phyloP scores from a whole-genome alignment of 2,329 filamentous ascomycete genomes.

The Clarireedia homoeocarpa region DNA sequence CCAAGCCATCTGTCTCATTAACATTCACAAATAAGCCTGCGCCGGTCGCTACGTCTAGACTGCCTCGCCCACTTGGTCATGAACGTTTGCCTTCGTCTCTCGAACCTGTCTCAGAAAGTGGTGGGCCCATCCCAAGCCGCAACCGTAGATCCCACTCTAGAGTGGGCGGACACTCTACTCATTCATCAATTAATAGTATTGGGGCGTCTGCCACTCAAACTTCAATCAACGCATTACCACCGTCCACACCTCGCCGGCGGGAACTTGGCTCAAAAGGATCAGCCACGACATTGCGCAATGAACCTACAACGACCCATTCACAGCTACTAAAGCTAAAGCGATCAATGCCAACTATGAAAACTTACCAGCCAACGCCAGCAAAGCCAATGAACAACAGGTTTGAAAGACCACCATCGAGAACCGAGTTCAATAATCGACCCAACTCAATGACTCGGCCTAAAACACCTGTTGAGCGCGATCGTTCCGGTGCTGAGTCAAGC shows the following conservation, averaged over 20 bases:
- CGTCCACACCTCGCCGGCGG: constrained; percentile 53
- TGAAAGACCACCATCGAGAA: constrained; percentile 54
- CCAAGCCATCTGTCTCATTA: constrained; percentile 71
- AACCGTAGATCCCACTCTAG: constrained; percentile 59
- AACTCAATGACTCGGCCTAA: constrained; percentile 52
- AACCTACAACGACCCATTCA: constrained; percentile 57
- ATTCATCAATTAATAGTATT: constrained; percentile 60
- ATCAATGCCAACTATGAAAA: constrained; percentile 53
- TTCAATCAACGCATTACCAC: constrained; percentile 43
- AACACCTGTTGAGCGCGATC: constrained; percentile 56
- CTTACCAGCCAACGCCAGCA: constrained; percentile 40
- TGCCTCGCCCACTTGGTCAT: constrained; percentile 68
- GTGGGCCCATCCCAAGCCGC: constrained; percentile 57
- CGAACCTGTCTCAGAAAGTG: constrained; percentile 90
- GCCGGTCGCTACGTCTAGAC: constrained; percentile 51
- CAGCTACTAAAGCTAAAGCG: constrained; percentile 59
- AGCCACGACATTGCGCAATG: constrained; percentile 44
- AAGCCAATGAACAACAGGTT: constrained; percentile 41
- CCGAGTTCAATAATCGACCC: constrained; percentile 40
- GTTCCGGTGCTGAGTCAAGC: constrained; percentile 41
- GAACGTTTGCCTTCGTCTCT: constrained; percentile 67
- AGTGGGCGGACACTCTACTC: constrained; percentile 54
- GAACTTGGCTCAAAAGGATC: constrained; percentile 50
- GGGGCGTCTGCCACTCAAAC: constrained; percentile 53
- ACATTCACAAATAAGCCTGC: constrained; percentile 82